A percentile compares a stretch with the other conserved stretches of the same genome.
phyloP scores from a whole-genome alignment of 352 stramenopile species.

The Phytophthora syringae region DNA sequence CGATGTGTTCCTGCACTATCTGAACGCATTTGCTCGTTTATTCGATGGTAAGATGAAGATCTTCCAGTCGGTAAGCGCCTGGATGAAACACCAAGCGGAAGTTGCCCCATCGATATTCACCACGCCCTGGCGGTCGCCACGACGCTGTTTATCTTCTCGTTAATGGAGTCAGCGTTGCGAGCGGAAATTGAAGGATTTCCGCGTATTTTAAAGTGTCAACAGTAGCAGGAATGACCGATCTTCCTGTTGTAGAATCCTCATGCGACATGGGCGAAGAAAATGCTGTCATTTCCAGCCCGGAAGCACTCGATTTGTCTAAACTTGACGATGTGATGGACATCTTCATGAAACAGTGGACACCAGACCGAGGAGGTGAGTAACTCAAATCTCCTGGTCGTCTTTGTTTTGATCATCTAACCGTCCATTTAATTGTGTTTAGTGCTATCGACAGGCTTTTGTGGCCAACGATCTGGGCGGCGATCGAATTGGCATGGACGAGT shows the following conservation, averaged over 20 bases:
- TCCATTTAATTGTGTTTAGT: slow-evolving; percentile 18
- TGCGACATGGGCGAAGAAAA: slow-evolving; percentile 14
- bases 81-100: slow-evolving; percentile 60
- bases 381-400: background rate
- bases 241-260: background rate
- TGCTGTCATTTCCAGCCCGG: background rate
- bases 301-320: slow-evolving; percentile 45
- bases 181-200: slow-evolving; percentile 44
- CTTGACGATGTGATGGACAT: slow-evolving; percentile 70
- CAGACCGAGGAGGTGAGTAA: slow-evolving; percentile 62
- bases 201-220: background rate
- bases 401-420: background rate
- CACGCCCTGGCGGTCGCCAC: slow-evolving; percentile 40
- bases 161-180: slow-evolving; percentile 43
- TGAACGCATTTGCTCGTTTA: slow-evolving; percentile 65
- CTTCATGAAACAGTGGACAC: slow-evolving; percentile 63
- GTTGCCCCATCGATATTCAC: slow-evolving; percentile 48
- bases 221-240: slow-evolving; percentile 7
- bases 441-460: slow-evolving; percentile 60
- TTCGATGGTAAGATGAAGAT: slow-evolving; percentile 79
- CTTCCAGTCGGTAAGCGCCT: slow-evolving; percentile 62
- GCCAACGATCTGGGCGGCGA: slow-evolving; percentile 47
- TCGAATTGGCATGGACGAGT: slow-evolving; percentile 73
- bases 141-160: slow-evolving; percentile 52
- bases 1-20: slow-evolving; percentile 74